phyloP scores from a whole-genome alignment of 371 early-diverging fungal genomes.

The Mortierella sp. region DNA sequence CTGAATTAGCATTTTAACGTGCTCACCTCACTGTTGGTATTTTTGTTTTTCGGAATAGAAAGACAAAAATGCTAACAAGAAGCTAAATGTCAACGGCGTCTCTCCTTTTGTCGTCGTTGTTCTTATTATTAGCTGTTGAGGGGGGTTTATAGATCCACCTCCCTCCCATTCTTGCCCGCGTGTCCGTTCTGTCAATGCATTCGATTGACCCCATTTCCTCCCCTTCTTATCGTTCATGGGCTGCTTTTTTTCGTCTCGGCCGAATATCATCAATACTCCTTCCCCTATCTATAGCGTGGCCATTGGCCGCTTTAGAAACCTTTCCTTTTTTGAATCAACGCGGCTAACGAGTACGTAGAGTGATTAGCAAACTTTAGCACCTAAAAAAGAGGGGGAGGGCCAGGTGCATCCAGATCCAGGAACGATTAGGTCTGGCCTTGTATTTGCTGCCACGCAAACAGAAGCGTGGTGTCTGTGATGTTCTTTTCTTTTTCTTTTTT shows the following conservation, averaged over 20 bases:
- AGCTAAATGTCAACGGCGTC: neutral
- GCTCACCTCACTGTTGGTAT: too few relatives aligned
- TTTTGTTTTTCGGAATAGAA: neutral
- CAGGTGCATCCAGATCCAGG: conserved; percentile 4
- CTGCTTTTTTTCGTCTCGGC: neutral
- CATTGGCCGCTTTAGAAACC: neutral
- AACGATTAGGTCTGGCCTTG: neutral
- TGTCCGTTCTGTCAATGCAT: neutral
- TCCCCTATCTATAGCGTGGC: neutral
- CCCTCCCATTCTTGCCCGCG: neutral
- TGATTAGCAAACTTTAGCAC: neutral
- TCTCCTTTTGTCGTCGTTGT: neutral
- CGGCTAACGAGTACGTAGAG: neutral
- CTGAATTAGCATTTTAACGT: neutral
- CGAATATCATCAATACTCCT: neutral
- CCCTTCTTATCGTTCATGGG: neutral
- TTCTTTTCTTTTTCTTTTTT: neutral
- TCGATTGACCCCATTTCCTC: neutral
- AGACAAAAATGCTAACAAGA: neutral
- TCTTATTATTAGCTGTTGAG: neutral
- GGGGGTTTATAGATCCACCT: neutral
- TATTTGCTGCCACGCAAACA: neutral
- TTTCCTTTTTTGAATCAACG: neutral
- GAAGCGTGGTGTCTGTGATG: neutral
- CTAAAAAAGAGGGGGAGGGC: neutral